Conservation (phyloP, 108 stramenopile genomes). For the Licmophora abbreviata region DNA sequence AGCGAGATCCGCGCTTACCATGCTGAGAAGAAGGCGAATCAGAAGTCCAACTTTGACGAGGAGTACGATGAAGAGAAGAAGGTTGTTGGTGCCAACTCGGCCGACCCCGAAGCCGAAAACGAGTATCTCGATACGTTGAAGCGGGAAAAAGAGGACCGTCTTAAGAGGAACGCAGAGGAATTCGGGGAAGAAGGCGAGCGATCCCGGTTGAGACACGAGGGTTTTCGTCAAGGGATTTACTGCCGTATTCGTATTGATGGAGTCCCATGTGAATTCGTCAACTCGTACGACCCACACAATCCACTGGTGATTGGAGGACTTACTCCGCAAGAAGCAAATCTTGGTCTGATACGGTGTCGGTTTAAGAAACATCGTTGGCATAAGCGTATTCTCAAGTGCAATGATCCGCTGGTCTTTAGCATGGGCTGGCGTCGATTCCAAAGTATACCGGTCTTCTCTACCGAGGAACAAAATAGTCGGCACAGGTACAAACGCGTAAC, state of each 20-base stretch:
- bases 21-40: slow-evolving; percentile 64
- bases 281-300: slow-evolving; percentile 65
- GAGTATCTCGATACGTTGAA: slow-evolving; percentile 71
- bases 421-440: slow-evolving; percentile 98
- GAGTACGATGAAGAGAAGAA: slow-evolving; percentile 84
- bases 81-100: slow-evolving; percentile 28
- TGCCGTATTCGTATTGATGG: slow-evolving; percentile 84
- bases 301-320: slow-evolving; percentile 95
- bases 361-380: slow-evolving; percentile 99
- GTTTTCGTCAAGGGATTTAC: slow-evolving; percentile 91
- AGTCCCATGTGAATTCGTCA: slow-evolving; percentile 79
- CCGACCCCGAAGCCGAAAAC: slow-evolving; percentile 49
- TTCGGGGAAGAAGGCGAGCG: slow-evolving; percentile 86
- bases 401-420: slow-evolving; percentile 94
- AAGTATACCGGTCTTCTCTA: slow-evolving; percentile 79
- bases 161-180: slow-evolving; percentile 77
- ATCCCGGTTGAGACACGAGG: slow-evolving; percentile 75
- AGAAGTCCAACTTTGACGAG: slow-evolving; percentile 76
- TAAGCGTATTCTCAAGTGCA: slow-evolving; percentile 83
- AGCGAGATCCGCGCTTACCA: slow-evolving; percentile 78
- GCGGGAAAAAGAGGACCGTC: slow-evolving; percentile 74
- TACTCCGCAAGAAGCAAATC: slow-evolving; percentile 82
- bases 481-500: slow-evolving; percentile 1
- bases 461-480: slow-evolving; percentile 60
- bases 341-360: slow-evolving; percentile 81